Percentiles rank a stretch among this genome's conserved stretches.
phyloP scores from a whole-genome alignment of 192 early-diverging fungal species.

The Powellomyces hirtus region DNA sequence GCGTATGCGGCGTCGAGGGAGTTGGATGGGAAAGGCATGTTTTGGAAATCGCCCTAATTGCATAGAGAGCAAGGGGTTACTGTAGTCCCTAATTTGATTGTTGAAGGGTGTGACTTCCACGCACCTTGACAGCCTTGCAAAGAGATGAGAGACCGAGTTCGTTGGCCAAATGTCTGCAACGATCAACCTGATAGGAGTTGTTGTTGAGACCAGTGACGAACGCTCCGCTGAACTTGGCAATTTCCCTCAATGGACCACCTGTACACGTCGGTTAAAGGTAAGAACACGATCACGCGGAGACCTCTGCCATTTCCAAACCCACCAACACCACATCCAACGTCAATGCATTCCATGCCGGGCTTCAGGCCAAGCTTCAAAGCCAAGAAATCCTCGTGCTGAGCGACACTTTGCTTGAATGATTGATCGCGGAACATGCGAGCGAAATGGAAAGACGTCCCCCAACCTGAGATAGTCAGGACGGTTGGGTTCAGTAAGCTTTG shows the following conservation, averaged over 20 bases:
- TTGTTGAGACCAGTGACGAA: conserved; percentile 93
- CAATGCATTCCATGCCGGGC: conserved; percentile 72
- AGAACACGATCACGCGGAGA: no score
- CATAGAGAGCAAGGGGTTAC: conserved; percentile 13
- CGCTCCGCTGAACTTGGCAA: conserved; percentile 84
- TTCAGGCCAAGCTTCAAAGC: conserved; percentile 71
- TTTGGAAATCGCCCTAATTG: conserved; percentile 85
- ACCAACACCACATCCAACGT: conserved; percentile 97
- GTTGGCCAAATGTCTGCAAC: conserved; percentile 70
- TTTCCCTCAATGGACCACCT: conserved; percentile 95
- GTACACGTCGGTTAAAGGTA: no score
- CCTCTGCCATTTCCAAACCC: no score
- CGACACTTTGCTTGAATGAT: conserved; percentile 75
- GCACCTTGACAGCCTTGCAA: conserved; percentile 40
- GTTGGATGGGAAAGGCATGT: conserved; percentile 79
- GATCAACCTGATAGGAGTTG: conserved; percentile 90
- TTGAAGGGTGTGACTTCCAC: not conserved
- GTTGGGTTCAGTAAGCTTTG: no score
- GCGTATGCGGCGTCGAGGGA: conserved; percentile 88
- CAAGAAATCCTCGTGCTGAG: conserved; percentile 89
- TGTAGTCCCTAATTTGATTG: no score
- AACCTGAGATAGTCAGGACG: conserved; percentile 41
- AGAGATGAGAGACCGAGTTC: conserved; percentile 61
- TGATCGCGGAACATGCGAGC: conserved; percentile 75
- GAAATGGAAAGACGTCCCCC: conserved; percentile 94